Evolutionary conservation across 2,329 filamentous ascomycete genomes (phyloP), one percentile per base, ranked within the genome.

Genomic region (Knoxdaviesia capensis): DNA sequence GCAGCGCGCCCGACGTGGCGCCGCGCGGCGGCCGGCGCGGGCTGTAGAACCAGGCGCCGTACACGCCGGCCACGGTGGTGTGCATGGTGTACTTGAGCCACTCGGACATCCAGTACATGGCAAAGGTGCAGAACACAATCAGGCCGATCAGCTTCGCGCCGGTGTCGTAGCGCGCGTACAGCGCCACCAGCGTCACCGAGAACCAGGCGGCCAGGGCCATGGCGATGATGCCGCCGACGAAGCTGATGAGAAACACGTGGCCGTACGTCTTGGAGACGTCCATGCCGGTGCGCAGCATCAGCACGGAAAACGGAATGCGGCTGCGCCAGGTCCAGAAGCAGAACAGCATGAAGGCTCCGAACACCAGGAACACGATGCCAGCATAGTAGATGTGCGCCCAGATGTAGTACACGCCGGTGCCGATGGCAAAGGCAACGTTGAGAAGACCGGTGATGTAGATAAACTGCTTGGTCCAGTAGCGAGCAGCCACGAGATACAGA

Each of bases 21-120:
- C 77, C 77, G 47, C 71, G 77, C 31, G 87, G 85, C 52, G 84
- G 80, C 37, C 75, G 71, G 44, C 67, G 61, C 0, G 72, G 59
- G 48, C 73, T 80, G 56, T 93, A 94, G 62, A 93, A 96, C 88
- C 88, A 96, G 1, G 80, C 80, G 1, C 85, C 87, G 51, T 93
- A 94, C 0, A 94, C 77, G 0, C 88, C 87, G 0, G 85, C 81
- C 45, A 94, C 80, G 29, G 77, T 86, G 2, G 80, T 80, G 55
- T 96, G 86, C 39, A 94, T 83, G 1, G 83, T 86, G 59, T 93
- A 94, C 64, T 94, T 94, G 51, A 94, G 63, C 70, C 81, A 88
- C 56, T 96, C 88, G 2, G 82, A 80, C 48, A 94, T 77, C 88
- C 88, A 96, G 61, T 92, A 94, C 60, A 78, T 83, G 42, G 86